Evolutionary conservation across 768 basidiomycete genomes (phyloP), one percentile per base, ranked within the genome.

Genomic region (Phlegmacium glaucopus): DNA sequence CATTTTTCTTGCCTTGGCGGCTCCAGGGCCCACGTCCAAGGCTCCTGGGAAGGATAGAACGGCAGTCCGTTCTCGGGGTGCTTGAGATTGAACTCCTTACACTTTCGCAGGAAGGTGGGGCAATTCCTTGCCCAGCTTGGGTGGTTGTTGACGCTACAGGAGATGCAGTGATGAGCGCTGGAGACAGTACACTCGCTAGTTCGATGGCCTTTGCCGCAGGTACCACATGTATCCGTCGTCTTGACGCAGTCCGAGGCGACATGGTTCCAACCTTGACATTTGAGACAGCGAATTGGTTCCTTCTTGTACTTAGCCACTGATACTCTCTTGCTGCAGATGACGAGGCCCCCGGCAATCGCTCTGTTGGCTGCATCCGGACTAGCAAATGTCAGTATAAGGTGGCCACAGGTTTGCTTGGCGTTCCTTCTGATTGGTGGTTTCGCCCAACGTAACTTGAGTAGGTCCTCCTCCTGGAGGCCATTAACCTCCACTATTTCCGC

Each of bases 261-360:
- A 39, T 61, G 60, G 12, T 48, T 46, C 22, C 32, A 59, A 10
- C 44, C 48, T 9, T 61, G 58, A 42, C 60, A 61, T 32, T 61
- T 61, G 32, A 56, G 50, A 44, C 57, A 61, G n/a, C 51, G 25
- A 0, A 49, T 44, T 0, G 52, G 56, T 13, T 60, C 56, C 15
- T 49, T 51, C 30, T 50, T 55, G 38, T 28, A 34, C 28, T 60
- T 60, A 7, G 42, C 25, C 0, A 47, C 47, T 10, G 32, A 6
- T 1, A 47, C 34, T 16, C 30, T 26, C 26, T 35, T 44, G 2
- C 49, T 35, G 29, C 35, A 42, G 6, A 58, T 44, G 8, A 27
- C 28, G 1, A 56, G 12, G 1, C 60, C 52, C 9, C 39, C 32
- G 9, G 39, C 45, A 2, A 56, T 51, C 2, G 27, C 26, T 6